Conservation (phyloP, 495 filamentous ascomycete genomes). For the Melanomma pulvis-pyrius region DNA sequence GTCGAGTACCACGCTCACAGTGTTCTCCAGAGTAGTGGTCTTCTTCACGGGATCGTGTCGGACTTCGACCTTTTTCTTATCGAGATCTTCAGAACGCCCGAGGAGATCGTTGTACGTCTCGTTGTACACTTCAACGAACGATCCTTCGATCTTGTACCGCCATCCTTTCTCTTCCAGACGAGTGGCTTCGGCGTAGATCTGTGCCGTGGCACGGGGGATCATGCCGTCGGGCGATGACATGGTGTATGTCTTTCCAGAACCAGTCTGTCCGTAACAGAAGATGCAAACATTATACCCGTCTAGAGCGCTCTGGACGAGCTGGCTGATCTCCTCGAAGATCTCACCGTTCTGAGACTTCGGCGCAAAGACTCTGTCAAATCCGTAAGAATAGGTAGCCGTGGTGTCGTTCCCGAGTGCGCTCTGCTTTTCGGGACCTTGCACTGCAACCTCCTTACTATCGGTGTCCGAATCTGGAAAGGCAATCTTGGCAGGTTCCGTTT, state of each 20-base stretch:
- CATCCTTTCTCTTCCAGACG: constrained; percentile 87
- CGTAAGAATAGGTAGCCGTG: constrained; percentile 79
- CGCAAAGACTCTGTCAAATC: constrained; percentile 92
- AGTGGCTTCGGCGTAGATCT: constrained; percentile 87
- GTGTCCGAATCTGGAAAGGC: constrained; percentile 73
- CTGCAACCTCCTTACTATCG: constrained; percentile 81
- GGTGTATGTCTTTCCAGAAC: constrained; percentile 93
- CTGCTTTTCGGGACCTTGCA: constrained; percentile 81
- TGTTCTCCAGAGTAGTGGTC: constrained; percentile 82
- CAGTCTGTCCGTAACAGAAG: constrained; percentile 98
- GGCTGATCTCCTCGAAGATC: constrained; percentile 95
- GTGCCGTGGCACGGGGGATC: constrained; percentile 89
- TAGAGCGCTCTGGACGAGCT: constrained; percentile 92
- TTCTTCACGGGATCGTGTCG: constrained; percentile 78
- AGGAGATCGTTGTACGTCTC: constrained; percentile 94
- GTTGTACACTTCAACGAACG: constrained; percentile 99
- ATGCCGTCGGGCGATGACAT: constrained; percentile 94
- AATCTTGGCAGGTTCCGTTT: constrained; percentile 64
- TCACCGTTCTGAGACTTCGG: constrained; percentile 76
- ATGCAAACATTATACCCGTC: constrained; percentile 99
- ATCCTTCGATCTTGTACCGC: constrained; percentile 91
- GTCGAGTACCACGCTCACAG: constrained; percentile 77
- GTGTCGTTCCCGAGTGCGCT: constrained; percentile 75
- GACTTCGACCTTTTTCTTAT: constrained; percentile 90
- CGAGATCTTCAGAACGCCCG: constrained; percentile 71